Evolutionary conservation across 495 filamentous ascomycete genomes (phyloP).

Genomic region (Hyaloscypha bicolor): DNA sequence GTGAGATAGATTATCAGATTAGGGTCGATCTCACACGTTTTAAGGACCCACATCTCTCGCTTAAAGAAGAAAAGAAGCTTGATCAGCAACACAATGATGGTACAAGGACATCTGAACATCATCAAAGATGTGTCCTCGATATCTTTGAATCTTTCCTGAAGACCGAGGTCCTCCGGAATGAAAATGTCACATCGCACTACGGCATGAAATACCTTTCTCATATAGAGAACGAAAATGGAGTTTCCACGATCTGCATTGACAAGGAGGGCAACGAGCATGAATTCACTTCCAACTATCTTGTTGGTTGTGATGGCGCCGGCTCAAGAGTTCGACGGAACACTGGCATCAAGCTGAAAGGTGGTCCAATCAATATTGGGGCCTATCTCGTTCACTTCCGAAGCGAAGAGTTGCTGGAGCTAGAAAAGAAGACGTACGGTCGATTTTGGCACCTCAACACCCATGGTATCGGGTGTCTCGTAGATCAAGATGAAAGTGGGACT

Average conservation of each 20-base stretch:
- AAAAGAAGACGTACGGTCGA: constrained; percentile 18
- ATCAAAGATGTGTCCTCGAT: neutral
- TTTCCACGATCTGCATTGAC: constrained; percentile 26
- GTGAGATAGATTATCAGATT: neutral
- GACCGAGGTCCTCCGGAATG: neutral
- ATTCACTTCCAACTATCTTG: constrained; percentile 23
- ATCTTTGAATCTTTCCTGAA: neutral
- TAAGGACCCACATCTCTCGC: neutral
- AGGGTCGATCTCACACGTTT: neutral
- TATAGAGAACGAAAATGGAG: constrained; percentile 24
- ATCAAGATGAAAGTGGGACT: constrained; percentile 38
- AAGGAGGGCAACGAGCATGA: constrained; percentile 8
- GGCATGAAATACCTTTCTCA: constrained; percentile 31
- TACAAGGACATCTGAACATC: neutral
- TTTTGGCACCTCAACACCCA: constrained; percentile 38
- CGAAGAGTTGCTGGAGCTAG: constrained; percentile 24
- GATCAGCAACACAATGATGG: constrained; percentile 7
- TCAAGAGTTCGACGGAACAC: constrained; percentile 29
- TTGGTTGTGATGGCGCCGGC: constrained; percentile 34
- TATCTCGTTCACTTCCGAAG: constrained; percentile 38
- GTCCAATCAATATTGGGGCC: constrained; percentile 17
- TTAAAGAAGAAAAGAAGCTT: neutral
- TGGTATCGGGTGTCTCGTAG: constrained; percentile 28
- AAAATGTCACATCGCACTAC: constrained; percentile 15
- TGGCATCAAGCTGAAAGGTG: constrained; percentile 21